A percentile compares a stretch with the other conserved stretches of the same genome.
phyloP scores from a whole-genome alignment of 116 monocot species.

The Phalaenopsis hybrid region DNA sequence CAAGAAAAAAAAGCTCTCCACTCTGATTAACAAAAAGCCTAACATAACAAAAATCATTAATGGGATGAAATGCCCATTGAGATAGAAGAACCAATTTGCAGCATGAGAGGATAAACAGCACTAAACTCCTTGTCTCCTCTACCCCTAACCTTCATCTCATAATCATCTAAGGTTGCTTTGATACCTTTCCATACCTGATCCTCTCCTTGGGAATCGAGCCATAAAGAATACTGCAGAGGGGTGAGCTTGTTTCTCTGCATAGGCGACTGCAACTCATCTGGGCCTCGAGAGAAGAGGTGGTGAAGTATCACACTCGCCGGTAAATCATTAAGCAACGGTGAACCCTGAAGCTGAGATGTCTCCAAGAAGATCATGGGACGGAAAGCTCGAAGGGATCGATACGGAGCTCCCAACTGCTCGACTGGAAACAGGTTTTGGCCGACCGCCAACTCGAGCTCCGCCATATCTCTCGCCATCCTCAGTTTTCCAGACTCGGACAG shows the following conservation, averaged over 20 bases:
- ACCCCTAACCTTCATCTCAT: constrained; percentile 51
- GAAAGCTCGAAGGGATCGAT: constrained; percentile 78
- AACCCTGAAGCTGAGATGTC: constrained; percentile 52
- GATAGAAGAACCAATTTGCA: constrained; percentile 59
- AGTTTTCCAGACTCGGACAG: constrained; percentile 92
- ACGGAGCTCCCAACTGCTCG: constrained; percentile 90
- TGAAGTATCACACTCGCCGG: constrained; percentile 77
- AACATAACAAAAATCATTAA: background rate
- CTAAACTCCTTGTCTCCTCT: constrained; percentile 58
- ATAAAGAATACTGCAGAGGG: constrained; percentile 75
- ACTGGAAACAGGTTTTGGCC: constrained; percentile 91
- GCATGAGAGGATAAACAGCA: constrained; percentile 78
- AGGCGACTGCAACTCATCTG: constrained; percentile 82
- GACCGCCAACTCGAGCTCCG: constrained; percentile 86
- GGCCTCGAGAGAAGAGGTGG: constrained; percentile 84
- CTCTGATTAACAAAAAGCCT: no score
- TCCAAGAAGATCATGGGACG: constrained; percentile 85
- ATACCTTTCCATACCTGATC: constrained; percentile 94
- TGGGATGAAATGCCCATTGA: background rate
- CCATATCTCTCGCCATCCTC: constrained; percentile 97
- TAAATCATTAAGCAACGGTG: constrained; percentile 66
- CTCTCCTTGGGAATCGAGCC: constrained; percentile 94
- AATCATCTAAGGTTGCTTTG: constrained; percentile 83
- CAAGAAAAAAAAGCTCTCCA: background rate
- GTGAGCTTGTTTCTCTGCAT: constrained; percentile 80